Evolutionary conservation across 805 yeast genomes (phyloP).

Genomic region (Priceomyces haplophilus): DNA sequence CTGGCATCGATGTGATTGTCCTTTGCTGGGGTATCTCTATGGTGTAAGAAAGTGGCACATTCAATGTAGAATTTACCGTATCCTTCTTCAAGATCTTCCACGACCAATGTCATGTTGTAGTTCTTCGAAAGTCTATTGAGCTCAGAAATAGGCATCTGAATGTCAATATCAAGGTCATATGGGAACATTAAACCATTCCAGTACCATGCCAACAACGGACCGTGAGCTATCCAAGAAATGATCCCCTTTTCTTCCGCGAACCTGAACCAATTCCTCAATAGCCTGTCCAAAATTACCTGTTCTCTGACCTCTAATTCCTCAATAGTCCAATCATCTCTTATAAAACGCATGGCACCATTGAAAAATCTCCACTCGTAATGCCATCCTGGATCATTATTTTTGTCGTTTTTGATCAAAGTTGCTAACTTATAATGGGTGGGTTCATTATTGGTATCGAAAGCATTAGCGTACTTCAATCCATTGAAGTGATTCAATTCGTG

Average conservation of each 20-base stretch:
- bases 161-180: conserved; percentile 23
- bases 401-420: conserved; percentile 21
- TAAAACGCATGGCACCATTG: conserved; percentile 49
- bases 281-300: conserved; percentile 19
- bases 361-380: conserved; percentile 61
- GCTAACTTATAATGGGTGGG: conserved; percentile 38
- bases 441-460: conserved; percentile 18
- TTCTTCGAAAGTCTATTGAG: conserved; percentile 16
- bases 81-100: conserved; percentile 26
- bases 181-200: conserved; percentile 26
- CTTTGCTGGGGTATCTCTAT: conserved; percentile 18
- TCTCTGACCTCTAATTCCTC: conserved; percentile 21
- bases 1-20: conserved; percentile 37
- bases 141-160: conserved; percentile 23
- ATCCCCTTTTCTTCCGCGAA: conserved; percentile 22
- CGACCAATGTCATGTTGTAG: conserved; percentile 22
- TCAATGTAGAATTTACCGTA: conserved; percentile 21
- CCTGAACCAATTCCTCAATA: conserved; percentile 22
- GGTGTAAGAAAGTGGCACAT: conserved; percentile 22
- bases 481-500: conserved; percentile 21
- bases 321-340: conserved; percentile 28
- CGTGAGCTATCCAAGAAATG: conserved; percentile 26
- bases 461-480: conserved; percentile 19
- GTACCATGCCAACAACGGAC: conserved; percentile 24
- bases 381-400: conserved; percentile 42